These are phyloP conservation scores for Tetrahymena thermophila DNA, from an alignment of 73 alveolate genomes.

Conservation along the genomic window DNA sequence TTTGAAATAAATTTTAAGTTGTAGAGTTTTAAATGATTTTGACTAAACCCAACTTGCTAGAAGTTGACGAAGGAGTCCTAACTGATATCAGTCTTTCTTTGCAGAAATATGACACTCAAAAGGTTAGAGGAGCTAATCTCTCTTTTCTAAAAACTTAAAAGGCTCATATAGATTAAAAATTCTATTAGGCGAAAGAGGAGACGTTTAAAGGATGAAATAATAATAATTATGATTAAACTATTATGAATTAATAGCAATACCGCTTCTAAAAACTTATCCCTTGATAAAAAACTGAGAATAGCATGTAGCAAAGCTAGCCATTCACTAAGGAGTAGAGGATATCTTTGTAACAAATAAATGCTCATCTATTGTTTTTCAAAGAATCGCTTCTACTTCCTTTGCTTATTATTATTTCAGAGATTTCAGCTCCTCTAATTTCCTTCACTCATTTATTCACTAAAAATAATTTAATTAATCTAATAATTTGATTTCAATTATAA, in stretches of 20 bases:
- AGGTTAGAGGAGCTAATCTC: constrained; percentile 2
- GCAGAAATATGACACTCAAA: background rate
- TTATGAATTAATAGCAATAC: background rate
- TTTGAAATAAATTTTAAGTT: background rate
- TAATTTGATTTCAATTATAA: too few relatives aligned
- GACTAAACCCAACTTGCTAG: background rate
- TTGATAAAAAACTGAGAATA: background rate
- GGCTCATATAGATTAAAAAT: background rate
- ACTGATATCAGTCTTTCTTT: background rate
- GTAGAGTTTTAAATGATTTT: background rate
- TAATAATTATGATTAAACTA: background rate
- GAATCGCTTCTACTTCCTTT: background rate
- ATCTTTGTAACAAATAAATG: background rate
- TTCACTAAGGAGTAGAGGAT: background rate
- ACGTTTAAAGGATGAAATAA: background rate
- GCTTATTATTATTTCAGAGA: background rate
- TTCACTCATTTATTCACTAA: background rate
- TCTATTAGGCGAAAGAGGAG: background rate
- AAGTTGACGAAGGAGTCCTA: background rate
- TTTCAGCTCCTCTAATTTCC: background rate
- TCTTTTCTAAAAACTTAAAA: background rate
- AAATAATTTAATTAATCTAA: too few relatives aligned
- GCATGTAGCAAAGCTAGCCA: background rate
- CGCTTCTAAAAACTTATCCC: background rate
- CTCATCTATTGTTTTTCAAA: background rate